Percentiles rank a stretch among this genome's conserved stretches.
These are phyloP conservation scores for Pyrenopolyporus hunteri DNA, from an alignment of 495 filamentous ascomycete species.

Conservation along the genomic window DNA sequence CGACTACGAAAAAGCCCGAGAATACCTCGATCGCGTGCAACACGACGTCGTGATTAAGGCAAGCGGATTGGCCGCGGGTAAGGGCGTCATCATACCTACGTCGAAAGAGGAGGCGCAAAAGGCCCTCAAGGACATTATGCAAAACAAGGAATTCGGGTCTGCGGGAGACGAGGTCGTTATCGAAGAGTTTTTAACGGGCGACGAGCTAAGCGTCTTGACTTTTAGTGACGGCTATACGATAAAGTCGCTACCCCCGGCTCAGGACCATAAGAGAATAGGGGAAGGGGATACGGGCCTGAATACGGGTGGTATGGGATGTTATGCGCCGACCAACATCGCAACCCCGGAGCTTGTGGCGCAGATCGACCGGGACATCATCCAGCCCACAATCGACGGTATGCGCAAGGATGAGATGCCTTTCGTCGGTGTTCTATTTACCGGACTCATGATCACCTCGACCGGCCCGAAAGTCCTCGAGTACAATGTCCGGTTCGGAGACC, in stretches of 20 bases:
- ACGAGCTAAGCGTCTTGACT: slow-evolving; percentile 88
- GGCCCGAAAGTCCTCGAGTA: slow-evolving; percentile 94
- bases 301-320: slow-evolving; percentile 98
- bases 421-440: slow-evolving; percentile 88
- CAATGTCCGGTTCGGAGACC: slow-evolving; percentile 95
- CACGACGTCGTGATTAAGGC: slow-evolving; percentile 92
- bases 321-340: slow-evolving; percentile 87
- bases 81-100: slow-evolving; percentile 87
- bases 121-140: slow-evolving; percentile 88
- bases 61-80: slow-evolving; percentile 83
- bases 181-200: slow-evolving; percentile 90
- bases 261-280: slow-evolving; percentile 94
- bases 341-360: slow-evolving; percentile 74
- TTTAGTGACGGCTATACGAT: slow-evolving; percentile 92
- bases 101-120: slow-evolving; percentile 80
- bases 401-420: slow-evolving; percentile 79
- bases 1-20: slow-evolving; percentile 74
- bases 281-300: slow-evolving; percentile 93
- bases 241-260: slow-evolving; percentile 83
- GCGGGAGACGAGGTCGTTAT: slow-evolving; percentile 95
- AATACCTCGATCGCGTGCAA: slow-evolving; percentile 74
- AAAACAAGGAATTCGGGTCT: slow-evolving; percentile 81
- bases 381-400: slow-evolving; percentile 92
- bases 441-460: slow-evolving; percentile 88
- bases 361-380: slow-evolving; percentile 80